Evolutionary conservation across 768 basidiomycete species (phyloP).

Genomic region (Phylloporus rhodoxanthus): DNA sequence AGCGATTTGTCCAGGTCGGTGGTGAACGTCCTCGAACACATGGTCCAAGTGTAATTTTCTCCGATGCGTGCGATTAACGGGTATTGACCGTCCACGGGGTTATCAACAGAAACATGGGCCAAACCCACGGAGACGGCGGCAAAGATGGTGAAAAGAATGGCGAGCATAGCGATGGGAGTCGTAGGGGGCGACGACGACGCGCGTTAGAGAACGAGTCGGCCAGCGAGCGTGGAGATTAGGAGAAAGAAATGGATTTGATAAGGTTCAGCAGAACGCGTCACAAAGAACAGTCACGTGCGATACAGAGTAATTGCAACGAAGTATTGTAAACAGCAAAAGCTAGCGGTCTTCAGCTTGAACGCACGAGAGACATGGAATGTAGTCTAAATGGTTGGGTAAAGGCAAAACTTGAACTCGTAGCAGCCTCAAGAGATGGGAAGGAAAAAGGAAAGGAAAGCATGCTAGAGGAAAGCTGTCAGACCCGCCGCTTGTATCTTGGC

Average conservation of each 20-base stretch:
- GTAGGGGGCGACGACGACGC: slow-evolving; percentile 39
- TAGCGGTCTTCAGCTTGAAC: background rate
- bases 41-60: slow-evolving; percentile 62
- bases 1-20: slow-evolving; percentile 40
- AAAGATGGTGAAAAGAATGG: slow-evolving; percentile 52
- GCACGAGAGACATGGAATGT: slow-evolving; percentile 1
- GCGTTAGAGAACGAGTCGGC: slow-evolving; percentile 44
- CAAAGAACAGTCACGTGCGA: slow-evolving; percentile 25
- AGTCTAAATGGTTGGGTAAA: slow-evolving; percentile 19
- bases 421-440: slow-evolving; percentile 1
- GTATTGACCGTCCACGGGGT: slow-evolving; percentile 65
- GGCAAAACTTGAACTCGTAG: background rate
- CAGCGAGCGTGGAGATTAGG: slow-evolving; percentile 39
- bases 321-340: slow-evolving; percentile 2
- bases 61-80: slow-evolving; percentile 71
- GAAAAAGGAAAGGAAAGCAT: slow-evolving; percentile 3
- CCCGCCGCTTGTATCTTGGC: slow-evolving; percentile 79
- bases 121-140: slow-evolving; percentile 35
- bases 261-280: slow-evolving; percentile 14
- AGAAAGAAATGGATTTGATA: slow-evolving; percentile 11
- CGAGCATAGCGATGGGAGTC: slow-evolving; percentile 56
- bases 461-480: slow-evolving; percentile 47
- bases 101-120: slow-evolving; percentile 46
- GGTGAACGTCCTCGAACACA: slow-evolving; percentile 61
- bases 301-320: background rate